A percentile compares a stretch with the other conserved stretches of the same genome.
phyloP scores from a whole-genome alignment of 139 green algal species.

The Coccomyxa sp. region DNA sequence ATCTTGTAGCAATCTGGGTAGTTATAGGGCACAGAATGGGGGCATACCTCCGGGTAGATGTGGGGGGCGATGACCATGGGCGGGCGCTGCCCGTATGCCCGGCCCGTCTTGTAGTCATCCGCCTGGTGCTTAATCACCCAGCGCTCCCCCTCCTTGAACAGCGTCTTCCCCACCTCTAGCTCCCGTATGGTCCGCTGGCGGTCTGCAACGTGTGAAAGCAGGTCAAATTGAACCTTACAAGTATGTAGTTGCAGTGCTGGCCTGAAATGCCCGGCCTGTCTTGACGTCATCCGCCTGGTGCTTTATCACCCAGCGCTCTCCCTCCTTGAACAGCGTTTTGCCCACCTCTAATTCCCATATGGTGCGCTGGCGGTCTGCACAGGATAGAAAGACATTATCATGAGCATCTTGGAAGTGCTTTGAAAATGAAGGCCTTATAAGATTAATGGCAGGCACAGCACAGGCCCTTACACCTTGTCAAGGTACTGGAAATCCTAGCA shows the following conservation, averaged over 20 bases:
- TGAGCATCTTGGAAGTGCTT: too few species aligned
- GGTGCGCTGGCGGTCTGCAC: constrained; percentile 54
- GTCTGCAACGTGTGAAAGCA: too few species aligned
- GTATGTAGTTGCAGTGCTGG: too few species aligned
- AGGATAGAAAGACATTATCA: too few species aligned
- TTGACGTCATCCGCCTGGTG: constrained; percentile 64
- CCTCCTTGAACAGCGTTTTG: constrained; percentile 52
- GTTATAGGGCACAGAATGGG: too few species aligned
- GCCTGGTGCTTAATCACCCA: constrained; percentile 56
- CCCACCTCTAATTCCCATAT: constrained; percentile 66
- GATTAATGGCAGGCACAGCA: too few species aligned
- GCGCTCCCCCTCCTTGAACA: constrained; percentile 42
- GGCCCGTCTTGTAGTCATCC: constrained; percentile 70
- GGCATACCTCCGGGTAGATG: constrained; percentile 54
- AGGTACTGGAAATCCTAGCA: too few species aligned
- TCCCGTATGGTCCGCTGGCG: constrained; percentile 69
- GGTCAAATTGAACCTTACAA: too few species aligned
- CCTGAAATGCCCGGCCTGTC: too few species aligned
- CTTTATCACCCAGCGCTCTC: constrained; percentile 47
- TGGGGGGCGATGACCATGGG: constrained; percentile 44
- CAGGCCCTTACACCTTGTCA: too few species aligned
- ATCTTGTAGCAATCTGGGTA: constrained; percentile 65
- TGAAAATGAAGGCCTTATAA: too few species aligned
- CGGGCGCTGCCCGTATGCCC: constrained; percentile 55
- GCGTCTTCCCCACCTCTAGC: constrained; percentile 59